Evolutionary conservation across 768 basidiomycete species (phyloP).

Genomic region (Russula earlei): DNA sequence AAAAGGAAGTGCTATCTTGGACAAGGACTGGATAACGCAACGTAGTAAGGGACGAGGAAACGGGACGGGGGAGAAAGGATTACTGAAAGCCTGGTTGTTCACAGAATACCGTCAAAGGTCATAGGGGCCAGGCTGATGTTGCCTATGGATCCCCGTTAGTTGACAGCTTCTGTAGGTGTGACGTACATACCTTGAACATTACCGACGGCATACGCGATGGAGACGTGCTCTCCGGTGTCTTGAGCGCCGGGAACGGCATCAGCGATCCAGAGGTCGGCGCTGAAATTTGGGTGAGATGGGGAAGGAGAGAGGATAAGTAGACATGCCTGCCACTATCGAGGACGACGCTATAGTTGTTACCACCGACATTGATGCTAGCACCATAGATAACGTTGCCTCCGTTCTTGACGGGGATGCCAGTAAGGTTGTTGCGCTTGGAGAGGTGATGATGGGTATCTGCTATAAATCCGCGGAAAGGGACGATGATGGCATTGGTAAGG

Average conservation of each 20-base stretch:
- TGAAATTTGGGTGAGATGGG: slow-evolving; percentile 24
- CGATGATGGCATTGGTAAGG: slow-evolving; percentile 4
- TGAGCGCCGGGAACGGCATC: slow-evolving; percentile 39
- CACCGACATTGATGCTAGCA: slow-evolving; percentile 60
- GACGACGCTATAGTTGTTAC: slow-evolving; percentile 46
- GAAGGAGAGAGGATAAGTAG: background rate
- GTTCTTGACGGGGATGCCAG: slow-evolving; percentile 42
- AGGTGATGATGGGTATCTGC: background rate
- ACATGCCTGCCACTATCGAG: slow-evolving; percentile 70
- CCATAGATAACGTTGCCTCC: slow-evolving; percentile 68
- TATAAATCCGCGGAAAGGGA: slow-evolving; percentile 2
- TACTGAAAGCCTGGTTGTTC: slow-evolving; percentile 58
- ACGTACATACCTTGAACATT: slow-evolving; percentile 42
- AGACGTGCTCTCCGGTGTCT: slow-evolving; percentile 47
- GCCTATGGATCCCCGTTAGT: slow-evolving; percentile 30
- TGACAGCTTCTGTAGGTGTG: background rate
- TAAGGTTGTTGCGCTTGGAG: slow-evolving; percentile 6
- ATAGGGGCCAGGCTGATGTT: slow-evolving; percentile 45
- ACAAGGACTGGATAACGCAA: slow-evolving; percentile 43
- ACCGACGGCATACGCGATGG: slow-evolving; percentile 62
- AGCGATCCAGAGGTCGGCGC: slow-evolving; percentile 70
- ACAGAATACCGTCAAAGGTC: slow-evolving; percentile 50
- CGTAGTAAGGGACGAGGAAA: background rate
- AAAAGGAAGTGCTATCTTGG: slow-evolving; percentile 51
- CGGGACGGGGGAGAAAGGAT: slow-evolving; percentile 22